Base-by-base conservation (phyloP, 2,329 filamentous ascomycete genomes). In the Leptodontidium sp. region DNA sequence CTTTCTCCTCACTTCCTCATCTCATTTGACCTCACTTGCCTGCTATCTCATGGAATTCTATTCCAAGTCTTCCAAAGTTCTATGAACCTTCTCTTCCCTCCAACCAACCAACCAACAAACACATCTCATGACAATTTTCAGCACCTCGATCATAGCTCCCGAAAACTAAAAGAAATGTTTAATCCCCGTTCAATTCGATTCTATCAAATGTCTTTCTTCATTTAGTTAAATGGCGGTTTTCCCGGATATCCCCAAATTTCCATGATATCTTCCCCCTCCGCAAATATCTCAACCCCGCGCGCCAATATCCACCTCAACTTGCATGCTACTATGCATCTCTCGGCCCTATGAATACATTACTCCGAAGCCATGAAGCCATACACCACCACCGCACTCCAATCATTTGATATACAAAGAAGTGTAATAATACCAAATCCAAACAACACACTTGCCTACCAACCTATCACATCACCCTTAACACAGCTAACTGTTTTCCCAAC, bases 271-370 rank as follows among this genome's bases (percentile, higher is more conserved):
- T 21, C 45, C 11, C 5, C 12, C 45, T 47, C n/a, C n/a, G 9
- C n/a, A 24, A 12, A 50, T 32, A 21, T 50, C 38, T 40, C 38
- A 50, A 53, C 11, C 24, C 50, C 11, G 14, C 50, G 24, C 11
- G 24, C 4, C 50, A 53, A 53, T 4, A 29, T 52, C 3, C 43
- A n/a, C 7, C 15, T 24, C 47, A 49, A 24, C 21, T 21, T 21
- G 21, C 21, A 21, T 21, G 21, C 21, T 21, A 21, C 21, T 59
- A 26, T 59, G 35, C n/a, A 43, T 59, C 38, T 29, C 21, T 59
- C 35, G 57, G 57, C 57, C 57, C 57, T 59, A 43, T 21, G 38
- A 26, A 17, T 59, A 45, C 14, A 59, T 59, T 59, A 40, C 57
- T 26, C 57, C 57, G 35, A 59, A 43, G 57, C 57, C 35, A 43